Evolutionary conservation across 495 filamentous ascomycete species (phyloP).

Genomic region (Alectoria sarmentosa): DNA sequence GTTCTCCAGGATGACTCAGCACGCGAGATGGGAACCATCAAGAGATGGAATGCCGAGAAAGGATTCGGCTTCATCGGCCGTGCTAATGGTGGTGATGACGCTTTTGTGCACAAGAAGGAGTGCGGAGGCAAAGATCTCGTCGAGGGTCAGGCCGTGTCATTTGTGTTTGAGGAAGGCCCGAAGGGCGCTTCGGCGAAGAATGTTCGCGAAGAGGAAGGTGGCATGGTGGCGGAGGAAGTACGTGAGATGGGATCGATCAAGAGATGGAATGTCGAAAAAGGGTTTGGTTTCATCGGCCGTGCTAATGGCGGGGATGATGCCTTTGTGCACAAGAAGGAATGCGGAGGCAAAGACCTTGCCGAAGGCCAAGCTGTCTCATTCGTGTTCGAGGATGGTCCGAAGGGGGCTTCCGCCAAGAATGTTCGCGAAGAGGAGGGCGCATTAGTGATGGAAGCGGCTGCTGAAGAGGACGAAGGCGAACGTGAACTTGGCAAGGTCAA

Average conservation of each 20-base stretch:
- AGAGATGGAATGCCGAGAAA: conserved; percentile 21
- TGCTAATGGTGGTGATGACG: conserved; percentile 8
- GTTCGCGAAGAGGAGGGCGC: conserved; percentile 16
- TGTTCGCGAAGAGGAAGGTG: conserved; percentile 15
- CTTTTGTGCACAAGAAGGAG: conserved; percentile 18
- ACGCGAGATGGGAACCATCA: conserved; percentile 15
- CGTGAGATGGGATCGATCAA: conserved; percentile 16
- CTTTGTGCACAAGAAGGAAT: conserved; percentile 19
- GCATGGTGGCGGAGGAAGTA: too few relatives aligned
- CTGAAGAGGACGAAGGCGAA: conserved; percentile 17
- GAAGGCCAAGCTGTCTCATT: conserved; percentile 17
- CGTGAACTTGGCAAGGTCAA: conserved; percentile 22
- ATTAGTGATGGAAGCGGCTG: background rate
- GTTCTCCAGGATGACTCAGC: background rate
- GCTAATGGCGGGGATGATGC: conserved; percentile 11
- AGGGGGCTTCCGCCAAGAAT: conserved; percentile 17
- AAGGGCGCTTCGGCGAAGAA: conserved; percentile 18
- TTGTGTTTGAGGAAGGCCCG: conserved; percentile 15
- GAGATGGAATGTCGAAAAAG: conserved; percentile 20
- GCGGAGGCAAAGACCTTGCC: conserved; percentile 13
- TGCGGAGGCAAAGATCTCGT: conserved; percentile 15
- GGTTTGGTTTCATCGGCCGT: conserved; percentile 20
- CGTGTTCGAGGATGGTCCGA: conserved; percentile 14
- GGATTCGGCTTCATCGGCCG: conserved; percentile 20
- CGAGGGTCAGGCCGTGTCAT: conserved; percentile 16